Base-by-base conservation (phyloP, 75 land plant genomes). In the Cryptomeria japonica region DNA sequence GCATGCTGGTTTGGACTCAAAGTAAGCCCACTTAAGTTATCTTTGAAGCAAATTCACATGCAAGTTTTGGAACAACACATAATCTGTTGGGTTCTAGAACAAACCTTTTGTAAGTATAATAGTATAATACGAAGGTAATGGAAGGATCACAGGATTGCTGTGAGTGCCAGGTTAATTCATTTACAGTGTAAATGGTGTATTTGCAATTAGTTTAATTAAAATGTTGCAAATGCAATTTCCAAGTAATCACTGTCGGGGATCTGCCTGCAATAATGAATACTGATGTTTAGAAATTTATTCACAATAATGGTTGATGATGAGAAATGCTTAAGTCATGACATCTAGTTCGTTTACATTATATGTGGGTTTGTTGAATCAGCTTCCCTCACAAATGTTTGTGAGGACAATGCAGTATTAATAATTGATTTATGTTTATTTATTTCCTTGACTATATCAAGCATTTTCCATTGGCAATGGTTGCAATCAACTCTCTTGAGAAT, bases 401-500 rank as follows among this genome's bases (percentile, higher is more conserved):
- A 44, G 44, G 44, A 80, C 2, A 32, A 32, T 73, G n/a, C 32
- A 70, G 75, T 28, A 31, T 3, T 79, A 28, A 80, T 47, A 41
- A 22, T 41, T 80, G 2, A 80, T 47, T 42, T 80, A 22, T 25
- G 19, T 80, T 11, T 42, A 42, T 49, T 18, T 80, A 80, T 42
- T 32, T 85, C n/a, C 86, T 88, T 88, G 31, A 89, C 80, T 55
- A 86, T 47, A 16, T 90, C 83, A 92, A 89, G 88, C 90, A 90
- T 88, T 84, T 44, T 8, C 92, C 93, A 44, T 80, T 92, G 84
- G 93, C 92, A 84, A 70, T 38, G 46, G 88, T 92, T 75, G 92
- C 92, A 37, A 86, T 92, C 88, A 90, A 92, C 89, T 87, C 92
- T 44, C 76, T 92, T 39, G 92, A 92, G 56, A 86, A 88, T 55